phyloP scores from a whole-genome alignment of 352 stramenopile genomes.

The Nothophytophthora sp. region DNA sequence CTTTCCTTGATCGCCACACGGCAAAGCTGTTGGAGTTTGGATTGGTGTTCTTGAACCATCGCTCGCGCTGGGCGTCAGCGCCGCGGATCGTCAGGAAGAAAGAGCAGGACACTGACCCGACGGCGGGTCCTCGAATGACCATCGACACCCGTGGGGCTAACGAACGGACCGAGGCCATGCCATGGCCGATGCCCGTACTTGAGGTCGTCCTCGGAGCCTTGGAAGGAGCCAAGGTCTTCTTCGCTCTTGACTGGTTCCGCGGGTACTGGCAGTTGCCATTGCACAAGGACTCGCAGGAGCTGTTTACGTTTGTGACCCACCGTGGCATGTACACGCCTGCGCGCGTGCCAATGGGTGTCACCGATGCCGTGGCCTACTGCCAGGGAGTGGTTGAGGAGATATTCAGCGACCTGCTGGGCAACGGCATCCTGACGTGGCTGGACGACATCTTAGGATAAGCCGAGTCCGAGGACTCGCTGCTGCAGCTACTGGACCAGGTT shows the following conservation, averaged over 20 bases:
- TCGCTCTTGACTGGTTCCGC: slow-evolving; percentile 15
- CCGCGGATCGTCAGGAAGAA: slow-evolving; percentile 3
- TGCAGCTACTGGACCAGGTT: not conserved
- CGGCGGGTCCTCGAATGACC: slow-evolving; percentile 13
- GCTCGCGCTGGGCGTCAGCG: slow-evolving; percentile 4
- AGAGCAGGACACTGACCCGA: not conserved
- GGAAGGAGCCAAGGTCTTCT: slow-evolving; percentile 9
- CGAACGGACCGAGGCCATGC: slow-evolving; percentile 15
- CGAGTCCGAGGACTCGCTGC: too few relatives aligned
- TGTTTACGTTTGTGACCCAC: too few relatives aligned
- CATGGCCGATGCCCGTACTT: slow-evolving; percentile 9
- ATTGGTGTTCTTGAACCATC: too few relatives aligned
- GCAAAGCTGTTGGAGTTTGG: too few relatives aligned
- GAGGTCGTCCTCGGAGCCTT: not conserved
- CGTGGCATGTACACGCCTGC: not conserved
- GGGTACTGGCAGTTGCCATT: slow-evolving; percentile 18
- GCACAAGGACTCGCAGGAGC: too few relatives aligned
- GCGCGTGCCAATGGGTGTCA: not conserved
- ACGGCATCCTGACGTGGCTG: not conserved
- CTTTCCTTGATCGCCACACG: too few relatives aligned
- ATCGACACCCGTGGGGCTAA: slow-evolving; percentile 15
- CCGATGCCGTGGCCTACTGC: not conserved
- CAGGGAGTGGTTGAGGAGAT: not conserved
- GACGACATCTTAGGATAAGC: slow-evolving; percentile 8
- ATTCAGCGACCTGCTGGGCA: not conserved